Percentiles rank a stretch among this genome's conserved stretches.
These are phyloP conservation scores for Monosporozyma yasuniensis DNA, from an alignment of 805 yeast genomes.

Conservation along the genomic window DNA sequence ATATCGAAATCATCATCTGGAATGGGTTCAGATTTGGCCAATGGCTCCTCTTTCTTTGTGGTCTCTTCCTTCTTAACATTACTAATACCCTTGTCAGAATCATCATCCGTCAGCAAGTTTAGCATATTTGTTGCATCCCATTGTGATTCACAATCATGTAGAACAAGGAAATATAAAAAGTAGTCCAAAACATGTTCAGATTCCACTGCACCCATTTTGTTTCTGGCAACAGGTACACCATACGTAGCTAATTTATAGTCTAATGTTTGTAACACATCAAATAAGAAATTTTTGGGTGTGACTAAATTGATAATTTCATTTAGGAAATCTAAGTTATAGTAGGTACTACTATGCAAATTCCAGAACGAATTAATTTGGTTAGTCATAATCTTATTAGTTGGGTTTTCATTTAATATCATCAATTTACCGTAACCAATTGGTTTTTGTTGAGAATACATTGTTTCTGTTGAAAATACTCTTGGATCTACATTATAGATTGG, in stretches of 20 bases:
- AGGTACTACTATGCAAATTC: slow-evolving; percentile 31
- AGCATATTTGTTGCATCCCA: slow-evolving; percentile 19
- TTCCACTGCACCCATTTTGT: slow-evolving; percentile 16
- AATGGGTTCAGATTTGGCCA: slow-evolving; percentile 8
- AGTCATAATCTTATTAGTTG: slow-evolving; percentile 26
- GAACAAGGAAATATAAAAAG: slow-evolving; percentile 25
- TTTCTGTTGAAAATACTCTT: slow-evolving; percentile 15
- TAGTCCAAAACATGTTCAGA: slow-evolving; percentile 23
- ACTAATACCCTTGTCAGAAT: slow-evolving; percentile 1
- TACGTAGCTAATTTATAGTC: slow-evolving; percentile 20
- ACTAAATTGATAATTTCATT: slow-evolving; percentile 22
- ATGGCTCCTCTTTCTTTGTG: slow-evolving; percentile 8
- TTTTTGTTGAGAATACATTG: slow-evolving; percentile 22
- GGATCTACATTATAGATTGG: slow-evolving; percentile 26
- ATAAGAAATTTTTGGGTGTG: slow-evolving; percentile 21
- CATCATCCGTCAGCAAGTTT: slow-evolving; percentile 13
- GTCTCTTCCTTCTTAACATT: slow-evolving; percentile 5
- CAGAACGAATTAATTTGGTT: slow-evolving; percentile 31
- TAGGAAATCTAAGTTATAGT: slow-evolving; percentile 28
- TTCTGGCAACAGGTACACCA: slow-evolving; percentile 19
- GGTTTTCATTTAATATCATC: slow-evolving; percentile 22
- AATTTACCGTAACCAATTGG: slow-evolving; percentile 21
- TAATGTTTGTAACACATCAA: slow-evolving; percentile 21
- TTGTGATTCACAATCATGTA: slow-evolving; percentile 22
- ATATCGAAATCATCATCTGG: slow-evolving; percentile 30